Evolutionary conservation across 1,284 basidiomycete species (phyloP).

Genomic region (Sphagnurus paluster): DNA sequence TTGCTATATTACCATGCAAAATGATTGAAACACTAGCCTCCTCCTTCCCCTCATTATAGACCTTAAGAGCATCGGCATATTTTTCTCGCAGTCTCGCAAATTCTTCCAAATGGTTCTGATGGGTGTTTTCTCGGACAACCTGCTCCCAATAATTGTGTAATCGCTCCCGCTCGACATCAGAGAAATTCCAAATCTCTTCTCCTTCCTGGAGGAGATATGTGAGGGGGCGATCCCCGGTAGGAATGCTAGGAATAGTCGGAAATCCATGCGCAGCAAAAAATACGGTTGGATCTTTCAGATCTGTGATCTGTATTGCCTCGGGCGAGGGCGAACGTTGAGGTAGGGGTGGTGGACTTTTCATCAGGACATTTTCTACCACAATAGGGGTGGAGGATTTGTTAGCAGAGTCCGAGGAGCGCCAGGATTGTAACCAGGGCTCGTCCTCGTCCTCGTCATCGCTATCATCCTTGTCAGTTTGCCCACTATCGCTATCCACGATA

Average conservation of each 20-base stretch:
- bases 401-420: background rate
- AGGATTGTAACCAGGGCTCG: background rate
- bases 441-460: constrained; percentile 7
- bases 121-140: constrained; percentile 35
- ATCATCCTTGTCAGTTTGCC: background rate
- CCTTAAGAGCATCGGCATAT: constrained; percentile 26
- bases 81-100: constrained; percentile 31
- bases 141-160: constrained; percentile 39
- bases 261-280: constrained; percentile 39
- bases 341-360: background rate
- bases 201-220: constrained; percentile 33
- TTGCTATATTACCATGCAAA: background rate
- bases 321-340: background rate
- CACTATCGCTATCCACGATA: background rate
- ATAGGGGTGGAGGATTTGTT: background rate
- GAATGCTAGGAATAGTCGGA: constrained; percentile 31
- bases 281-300: constrained; percentile 26
- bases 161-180: constrained; percentile 36
- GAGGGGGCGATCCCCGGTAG: constrained; percentile 34
- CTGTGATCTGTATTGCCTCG: constrained; percentile 18
- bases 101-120: constrained; percentile 25
- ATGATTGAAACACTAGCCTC: constrained; percentile 30
- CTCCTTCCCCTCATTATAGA: constrained; percentile 34
- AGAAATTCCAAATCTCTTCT: constrained; percentile 48
- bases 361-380: background rate